Conservation (phyloP, 2,329 filamentous ascomycete species). For the Fusarium euwallaceae region DNA sequence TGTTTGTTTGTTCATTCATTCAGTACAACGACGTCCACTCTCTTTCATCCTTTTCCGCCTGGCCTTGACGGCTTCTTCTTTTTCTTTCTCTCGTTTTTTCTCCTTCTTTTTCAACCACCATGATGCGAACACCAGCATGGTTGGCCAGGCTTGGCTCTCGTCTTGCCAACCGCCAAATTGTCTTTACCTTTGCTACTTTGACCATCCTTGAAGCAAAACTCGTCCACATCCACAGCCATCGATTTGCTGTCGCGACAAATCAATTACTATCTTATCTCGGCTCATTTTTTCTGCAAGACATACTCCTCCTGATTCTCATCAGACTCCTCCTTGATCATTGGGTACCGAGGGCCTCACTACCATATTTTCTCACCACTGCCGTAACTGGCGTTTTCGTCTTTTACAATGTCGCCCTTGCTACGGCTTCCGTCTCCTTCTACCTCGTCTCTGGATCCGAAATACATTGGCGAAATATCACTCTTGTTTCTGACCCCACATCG, state of each 20-base stretch:
- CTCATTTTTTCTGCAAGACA: constrained; percentile 46
- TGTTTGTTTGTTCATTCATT: neutral
- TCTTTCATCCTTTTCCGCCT: neutral
- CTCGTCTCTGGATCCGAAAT: constrained; percentile 47
- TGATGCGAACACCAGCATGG: neutral
- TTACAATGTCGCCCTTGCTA: constrained; percentile 3
- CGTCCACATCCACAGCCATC: constrained; percentile 5
- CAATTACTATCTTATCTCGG: neutral
- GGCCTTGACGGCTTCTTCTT: neutral
- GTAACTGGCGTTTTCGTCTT: neutral
- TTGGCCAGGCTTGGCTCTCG: neutral
- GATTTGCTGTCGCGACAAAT: neutral
- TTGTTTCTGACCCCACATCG: constrained; percentile 46
- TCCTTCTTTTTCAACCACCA: neutral
- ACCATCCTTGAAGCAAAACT: neutral
- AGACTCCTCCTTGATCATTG: constrained; percentile 2
- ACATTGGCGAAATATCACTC: constrained; percentile 50
- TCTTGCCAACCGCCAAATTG: neutral
- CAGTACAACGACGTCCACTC: neutral
- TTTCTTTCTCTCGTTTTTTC: neutral
- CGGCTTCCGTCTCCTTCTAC: constrained; percentile 45
- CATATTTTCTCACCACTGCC: neutral
- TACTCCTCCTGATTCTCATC: constrained; percentile 49
- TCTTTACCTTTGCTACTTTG: constrained; percentile 3
- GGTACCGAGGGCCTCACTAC: neutral